Base-by-base conservation (phyloP, 192 early-diverging fungal genomes). In the Coemansia sp. region DNA sequence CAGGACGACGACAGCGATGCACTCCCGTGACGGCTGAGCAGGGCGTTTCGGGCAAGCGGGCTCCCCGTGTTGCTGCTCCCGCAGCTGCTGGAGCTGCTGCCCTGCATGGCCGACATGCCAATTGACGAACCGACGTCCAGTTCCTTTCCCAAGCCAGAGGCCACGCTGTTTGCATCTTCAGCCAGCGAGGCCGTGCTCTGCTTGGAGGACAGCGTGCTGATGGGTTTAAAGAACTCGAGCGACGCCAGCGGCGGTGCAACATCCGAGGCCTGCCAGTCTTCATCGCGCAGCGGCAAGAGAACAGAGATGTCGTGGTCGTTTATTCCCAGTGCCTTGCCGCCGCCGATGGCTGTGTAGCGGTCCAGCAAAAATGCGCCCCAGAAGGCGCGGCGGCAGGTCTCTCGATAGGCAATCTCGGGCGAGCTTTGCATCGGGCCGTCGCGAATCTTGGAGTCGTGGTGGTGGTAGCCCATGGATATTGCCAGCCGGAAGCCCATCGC, bases 401-500 rank as follows among this genome's bases (percentile, higher is more conserved):
- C 73, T 32, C 63, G 61, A 11, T 50, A 46, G 4, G 56, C 50
- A 62, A 71, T 71, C 13, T 70, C 73, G 18, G 55, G 34, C 1
- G 61, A 40, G 47, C 51, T 77, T 35, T 50, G 57, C 58, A 61
- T 44, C 5, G 73, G 63, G 11, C 67, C 59, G 9, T 54, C 62
- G 7, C 66, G 66, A 24, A 71, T 45, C 67, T 59, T 65, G 15
- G 46, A 30, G 40, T 77, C 73, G 26, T 45, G 54, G 45, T 71
- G 73, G 54, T 77, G 73, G 55, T 77, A 77, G 11, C 73, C 73
- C 73, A 70, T 69, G 30, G 58, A 62, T 46, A 77, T 77, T 5
- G 73, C 73, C 52, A 77, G 46, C 22, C 73, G 67, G 50, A 77
- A 77, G 11, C 73, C 67, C 73, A 77, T 77, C 23, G 73, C 66